Base-by-base conservation (phyloP, 169 alveolate species). In the Plasmodium vivax region DNA sequence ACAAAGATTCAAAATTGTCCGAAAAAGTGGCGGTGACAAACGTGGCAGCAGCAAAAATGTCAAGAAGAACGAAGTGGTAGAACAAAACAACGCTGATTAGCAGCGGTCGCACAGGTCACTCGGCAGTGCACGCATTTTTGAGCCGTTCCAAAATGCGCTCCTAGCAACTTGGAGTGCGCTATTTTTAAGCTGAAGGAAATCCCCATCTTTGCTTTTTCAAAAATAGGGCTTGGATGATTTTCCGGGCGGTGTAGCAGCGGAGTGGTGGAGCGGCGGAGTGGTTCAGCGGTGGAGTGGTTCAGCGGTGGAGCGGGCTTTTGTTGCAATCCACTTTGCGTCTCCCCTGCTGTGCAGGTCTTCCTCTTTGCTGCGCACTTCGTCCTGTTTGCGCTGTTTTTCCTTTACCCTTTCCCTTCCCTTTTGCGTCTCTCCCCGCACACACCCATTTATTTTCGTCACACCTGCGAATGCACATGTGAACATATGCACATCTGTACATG, bases 221-320 rank as follows among this genome's bases (percentile, higher is more conserved):
- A 84, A 84, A 75, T 75, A 87, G 41, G 34, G 43, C 71, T 87
- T 87, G 41, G 83, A 87, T 87, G 85, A 77, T 54, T 87, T 75
- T 87, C 47, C 87, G 41, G 30, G 81, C 16, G 80, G 19, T 19
- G 43, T 72, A 30, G 30, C 12, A n/a, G 81, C 16, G 80, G 19
- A 38, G 43, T 72, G 45, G 30, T 23, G 23, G 14, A 71, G 45
- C 85, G 45, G 45, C n/a, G 56, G 74, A 74, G 23, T 23, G 85
- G 71, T n/a, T n/a, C n/a, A n/a, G n/a, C n/a, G n/a, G n/a, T n/a
- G 80, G 19, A 38, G 43, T 72, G 45, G 30, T 23, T 9, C 36
- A 71, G 45, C 85, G 45, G 45, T n/a, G 56, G 74, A 74, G 23
- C 36, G 85, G 71, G 71, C 82, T 87, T 54, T 30, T 77, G 47